Percentiles rank a stretch among this genome's conserved stretches.
Conservation (phyloP, 768 basidiomycete species). For the Exsudoporus frostii region DNA sequence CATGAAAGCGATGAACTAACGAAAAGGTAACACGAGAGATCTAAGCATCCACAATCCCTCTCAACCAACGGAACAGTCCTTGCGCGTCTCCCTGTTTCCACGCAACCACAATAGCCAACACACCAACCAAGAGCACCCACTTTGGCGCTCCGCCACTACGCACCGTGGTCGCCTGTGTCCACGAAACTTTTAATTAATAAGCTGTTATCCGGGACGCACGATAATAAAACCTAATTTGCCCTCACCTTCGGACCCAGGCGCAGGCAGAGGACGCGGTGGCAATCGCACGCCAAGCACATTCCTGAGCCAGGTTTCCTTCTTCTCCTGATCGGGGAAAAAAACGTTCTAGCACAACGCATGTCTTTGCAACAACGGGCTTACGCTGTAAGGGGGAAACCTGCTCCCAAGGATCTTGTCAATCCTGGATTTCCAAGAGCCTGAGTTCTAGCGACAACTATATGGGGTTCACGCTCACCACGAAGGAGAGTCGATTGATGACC, state of each 20-base stretch:
- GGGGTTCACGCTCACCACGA: constrained; percentile 23
- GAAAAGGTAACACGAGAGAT: background rate
- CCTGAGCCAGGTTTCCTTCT: constrained; percentile 25
- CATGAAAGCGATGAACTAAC: background rate
- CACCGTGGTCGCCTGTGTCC: background rate
- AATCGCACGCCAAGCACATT: constrained; percentile 12
- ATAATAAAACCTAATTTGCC: constrained; percentile 5
- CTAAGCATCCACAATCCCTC: constrained; percentile 16
- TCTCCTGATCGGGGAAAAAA: constrained; percentile 10
- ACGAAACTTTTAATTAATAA: constrained; percentile 15
- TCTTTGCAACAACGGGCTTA: constrained; percentile 1
- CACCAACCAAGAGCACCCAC: constrained; percentile 7
- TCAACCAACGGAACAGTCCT: constrained; percentile 3
- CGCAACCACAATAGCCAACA: constrained; percentile 5
- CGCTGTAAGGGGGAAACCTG: constrained; percentile 30
- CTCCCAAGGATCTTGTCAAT: constrained; percentile 24
- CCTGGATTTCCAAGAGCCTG: constrained; percentile 12
- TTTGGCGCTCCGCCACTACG: background rate
- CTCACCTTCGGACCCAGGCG: constrained; percentile 10
- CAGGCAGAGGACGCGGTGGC: constrained; percentile 20
- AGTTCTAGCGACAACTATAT: background rate
- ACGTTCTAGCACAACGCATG: background rate
- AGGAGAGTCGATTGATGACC: constrained; percentile 50
- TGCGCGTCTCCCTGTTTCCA: background rate
- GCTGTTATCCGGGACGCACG: background rate